Conservation (phyloP, 139 green algal species). For the Deuterostichococcus epilithicus region DNA sequence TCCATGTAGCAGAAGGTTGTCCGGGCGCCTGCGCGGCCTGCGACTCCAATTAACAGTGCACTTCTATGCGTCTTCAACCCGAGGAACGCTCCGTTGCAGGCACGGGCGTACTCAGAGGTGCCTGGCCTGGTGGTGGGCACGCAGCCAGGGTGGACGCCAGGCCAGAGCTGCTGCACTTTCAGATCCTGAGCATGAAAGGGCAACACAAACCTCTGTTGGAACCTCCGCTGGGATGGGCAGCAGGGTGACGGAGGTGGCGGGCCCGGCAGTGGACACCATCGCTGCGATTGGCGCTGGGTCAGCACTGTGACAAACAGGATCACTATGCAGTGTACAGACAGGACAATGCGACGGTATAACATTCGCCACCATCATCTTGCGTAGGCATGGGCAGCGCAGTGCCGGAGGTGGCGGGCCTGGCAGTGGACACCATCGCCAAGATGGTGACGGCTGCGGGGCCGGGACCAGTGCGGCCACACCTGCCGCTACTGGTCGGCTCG, state of each 20-base stretch:
- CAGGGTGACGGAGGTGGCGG: constrained; percentile 22
- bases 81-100: no score
- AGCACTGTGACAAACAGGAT: no score
- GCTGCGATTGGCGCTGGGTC: no score
- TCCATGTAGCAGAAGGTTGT: no score
- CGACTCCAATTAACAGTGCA: no score
- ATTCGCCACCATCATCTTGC: neutral
- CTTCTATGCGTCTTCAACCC: no score
- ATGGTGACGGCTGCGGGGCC: constrained; percentile 40
- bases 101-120: no score
- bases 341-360: neutral
- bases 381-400: constrained; percentile 35
- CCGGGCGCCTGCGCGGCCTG: no score
- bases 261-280: no score
- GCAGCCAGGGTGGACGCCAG: no score
- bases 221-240: constrained; percentile 20
- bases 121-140: no score
- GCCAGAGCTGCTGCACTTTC: neutral
- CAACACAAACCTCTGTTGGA: neutral
- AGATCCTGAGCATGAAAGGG: neutral
- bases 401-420: constrained; percentile 47
- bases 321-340: neutral
- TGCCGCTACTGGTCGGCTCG: constrained; percentile 57
- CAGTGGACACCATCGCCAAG: constrained; percentile 45
- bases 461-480: constrained; percentile 44